Conservation (phyloP, 208 protist species). For the Acanthamoeba sp. region DNA sequence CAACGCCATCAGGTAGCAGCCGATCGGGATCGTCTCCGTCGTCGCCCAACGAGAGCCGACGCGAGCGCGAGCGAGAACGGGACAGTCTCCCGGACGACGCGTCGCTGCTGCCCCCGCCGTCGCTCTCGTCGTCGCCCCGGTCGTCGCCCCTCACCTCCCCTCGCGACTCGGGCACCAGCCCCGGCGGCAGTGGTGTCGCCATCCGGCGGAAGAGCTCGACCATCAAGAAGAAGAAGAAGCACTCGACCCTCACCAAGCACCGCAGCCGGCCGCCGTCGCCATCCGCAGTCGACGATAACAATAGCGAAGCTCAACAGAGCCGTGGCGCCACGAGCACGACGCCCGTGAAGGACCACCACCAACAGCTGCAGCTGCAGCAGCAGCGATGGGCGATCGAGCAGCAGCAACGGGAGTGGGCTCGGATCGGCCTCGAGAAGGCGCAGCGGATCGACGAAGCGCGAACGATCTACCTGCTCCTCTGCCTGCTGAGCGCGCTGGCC, state of each 20-base stretch:
- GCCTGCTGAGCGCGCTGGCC: not conserved
- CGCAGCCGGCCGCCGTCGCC: not conserved
- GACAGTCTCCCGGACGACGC: not conserved
- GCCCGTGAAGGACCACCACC: not conserved
- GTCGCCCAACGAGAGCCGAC: not conserved
- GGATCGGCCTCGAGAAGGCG: not conserved
- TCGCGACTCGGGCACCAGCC: not conserved
- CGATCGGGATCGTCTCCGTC: not conserved
- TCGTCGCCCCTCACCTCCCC: not conserved
- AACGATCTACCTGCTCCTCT: not conserved
- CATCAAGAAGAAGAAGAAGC: conserved; percentile 25
- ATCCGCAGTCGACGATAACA: not conserved
- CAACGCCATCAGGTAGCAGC: too few species aligned
- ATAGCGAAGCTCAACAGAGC: not conserved
- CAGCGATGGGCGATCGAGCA: not conserved
- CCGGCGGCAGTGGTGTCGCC: not conserved
- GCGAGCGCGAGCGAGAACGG: not conserved
- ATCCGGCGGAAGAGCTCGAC: not conserved
- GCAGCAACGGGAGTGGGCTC: conserved; percentile 17
- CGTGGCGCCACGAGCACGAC: too few species aligned
- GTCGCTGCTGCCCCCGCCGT: not conserved
- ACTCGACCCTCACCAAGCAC: conserved; percentile 7
- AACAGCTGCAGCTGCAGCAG: not conserved
- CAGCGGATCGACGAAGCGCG: not conserved
- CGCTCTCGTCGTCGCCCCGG: not conserved